Evolutionary conservation across 2,329 filamentous ascomycete species (phyloP), one percentile per base, ranked within the genome.

Genomic region (Neofusicoccum sp.): DNA sequence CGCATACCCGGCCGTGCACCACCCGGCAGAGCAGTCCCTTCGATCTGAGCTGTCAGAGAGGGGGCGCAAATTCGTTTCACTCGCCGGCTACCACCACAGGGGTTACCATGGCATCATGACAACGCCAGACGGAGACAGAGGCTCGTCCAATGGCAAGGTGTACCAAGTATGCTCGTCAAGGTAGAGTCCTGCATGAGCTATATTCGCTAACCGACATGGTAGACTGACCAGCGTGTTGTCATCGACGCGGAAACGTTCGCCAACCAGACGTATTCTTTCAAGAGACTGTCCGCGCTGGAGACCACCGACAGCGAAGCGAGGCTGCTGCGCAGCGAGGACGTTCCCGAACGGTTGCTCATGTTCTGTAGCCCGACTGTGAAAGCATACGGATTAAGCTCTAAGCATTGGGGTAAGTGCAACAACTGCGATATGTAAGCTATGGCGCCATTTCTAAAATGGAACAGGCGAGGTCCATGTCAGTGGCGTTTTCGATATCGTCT

Each of bases 311-410:
- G n/a, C n/a, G n/a, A n/a, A n/a, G n/a, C n/a, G n/a, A n/a, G n/a
- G n/a, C n/a, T n/a, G n/a, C n/a, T n/a, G n/a, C n/a, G n/a, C n/a
- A n/a, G n/a, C n/a, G 59, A 56, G 41, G 40, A 36, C 54, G 34
- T 20, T 20, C 2, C 26, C 6, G 26, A 47, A 6, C 44, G 26
- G 7, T 11, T 47, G 6, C 26, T n/a, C 1, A 47, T 6, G 5
- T 51, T 73, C 6, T 74, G 71, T 43, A 65, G 64, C 26, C 66
- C 71, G 6, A 63, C 64, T 34, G 51, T 72, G 7, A 65, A 64
- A 56, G 73, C 71, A 1, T 74, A 71, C 51, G 70, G 67, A 40
- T 61, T 74, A 16, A 71, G 65, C 3, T 65, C 63, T 4, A 75
- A 74, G 63, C 65, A 65, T 30, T 74, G 71, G 70, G 67, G 68